phyloP scores from a whole-genome alignment of 2,329 filamentous ascomycete species.

The Elsinoe ampelina region DNA sequence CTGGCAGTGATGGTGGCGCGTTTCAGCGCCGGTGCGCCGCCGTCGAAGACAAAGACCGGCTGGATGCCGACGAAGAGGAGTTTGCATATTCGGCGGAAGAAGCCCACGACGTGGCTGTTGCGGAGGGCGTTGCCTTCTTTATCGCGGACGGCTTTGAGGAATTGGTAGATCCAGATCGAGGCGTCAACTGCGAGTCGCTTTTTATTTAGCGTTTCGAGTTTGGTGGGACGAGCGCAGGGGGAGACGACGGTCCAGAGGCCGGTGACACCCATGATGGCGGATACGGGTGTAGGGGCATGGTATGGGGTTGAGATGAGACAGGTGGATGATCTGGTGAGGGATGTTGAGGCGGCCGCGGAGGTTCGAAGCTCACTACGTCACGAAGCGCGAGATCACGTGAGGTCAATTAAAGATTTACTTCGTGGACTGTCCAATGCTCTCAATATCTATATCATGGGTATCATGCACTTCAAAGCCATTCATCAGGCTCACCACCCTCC shows the following conservation, averaged over 20 bases:
- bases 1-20: constrained; percentile 76
- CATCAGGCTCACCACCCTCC: neutral
- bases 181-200: constrained; percentile 96
- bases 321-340: neutral
- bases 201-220: constrained; percentile 89
- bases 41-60: constrained; percentile 96
- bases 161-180: constrained; percentile 99
- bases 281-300: neutral
- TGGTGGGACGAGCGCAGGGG: constrained; percentile 89
- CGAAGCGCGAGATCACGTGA: constrained; percentile 10
- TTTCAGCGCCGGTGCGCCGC: constrained; percentile 84
- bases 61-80: constrained; percentile 92
- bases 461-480: neutral
- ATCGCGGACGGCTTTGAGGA: constrained; percentile 95
- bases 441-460: constrained; percentile 8
- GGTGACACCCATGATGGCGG: constrained; percentile 75
- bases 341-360: neutral
- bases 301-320: neutral
- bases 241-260: constrained; percentile 95
- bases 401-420: neutral
- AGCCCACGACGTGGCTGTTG: constrained; percentile 92
- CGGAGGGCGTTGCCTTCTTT: constrained; percentile 95
- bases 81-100: constrained; percentile 97
- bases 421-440: neutral
- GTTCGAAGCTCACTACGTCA: constrained; percentile 2